phyloP scores from a whole-genome alignment of 2,329 filamentous ascomycete species.

The Ilyonectria destructans region DNA sequence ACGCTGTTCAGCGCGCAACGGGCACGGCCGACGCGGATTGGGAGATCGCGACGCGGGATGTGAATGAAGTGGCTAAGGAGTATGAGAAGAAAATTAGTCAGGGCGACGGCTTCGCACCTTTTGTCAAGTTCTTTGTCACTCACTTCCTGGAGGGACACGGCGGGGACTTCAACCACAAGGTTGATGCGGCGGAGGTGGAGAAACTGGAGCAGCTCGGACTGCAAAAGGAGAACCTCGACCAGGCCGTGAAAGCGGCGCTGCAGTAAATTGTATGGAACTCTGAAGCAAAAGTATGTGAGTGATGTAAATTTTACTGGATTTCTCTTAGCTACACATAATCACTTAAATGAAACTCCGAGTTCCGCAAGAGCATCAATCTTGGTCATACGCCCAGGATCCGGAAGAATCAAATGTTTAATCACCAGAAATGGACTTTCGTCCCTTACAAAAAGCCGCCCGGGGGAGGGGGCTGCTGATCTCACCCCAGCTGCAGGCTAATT shows the following conservation, averaged over 20 bases:
- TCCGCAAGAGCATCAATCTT: too few species aligned
- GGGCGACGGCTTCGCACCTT: constrained; percentile 10
- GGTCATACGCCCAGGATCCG: too few species aligned
- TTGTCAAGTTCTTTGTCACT: constrained; percentile 34
- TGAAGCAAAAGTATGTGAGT: not conserved
- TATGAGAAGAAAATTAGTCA: constrained; percentile 25
- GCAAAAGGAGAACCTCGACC: constrained; percentile 12
- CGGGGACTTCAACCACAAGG: constrained; percentile 28
- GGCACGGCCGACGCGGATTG: constrained; percentile 28
- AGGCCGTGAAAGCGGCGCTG: constrained; percentile 8
- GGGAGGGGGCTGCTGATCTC: too few species aligned
- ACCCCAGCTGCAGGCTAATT: too few species aligned
- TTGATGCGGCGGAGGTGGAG: constrained; percentile 6
- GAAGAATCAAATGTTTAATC: too few species aligned
- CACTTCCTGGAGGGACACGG: constrained; percentile 25
- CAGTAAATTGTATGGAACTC: not conserved
- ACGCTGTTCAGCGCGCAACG: constrained; percentile 22
- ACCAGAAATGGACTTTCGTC: too few species aligned
- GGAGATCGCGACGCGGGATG: constrained; percentile 14
- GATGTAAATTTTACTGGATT: not conserved
- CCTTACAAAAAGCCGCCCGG: not conserved
- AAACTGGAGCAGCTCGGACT: constrained; percentile 27
- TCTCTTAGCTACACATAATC: not conserved
- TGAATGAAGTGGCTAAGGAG: constrained; percentile 13
- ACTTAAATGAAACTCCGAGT: not conserved